Base-by-base conservation (phyloP, 225 moss, liverwort and hornwort genomes). In the Neckera pumila region DNA sequence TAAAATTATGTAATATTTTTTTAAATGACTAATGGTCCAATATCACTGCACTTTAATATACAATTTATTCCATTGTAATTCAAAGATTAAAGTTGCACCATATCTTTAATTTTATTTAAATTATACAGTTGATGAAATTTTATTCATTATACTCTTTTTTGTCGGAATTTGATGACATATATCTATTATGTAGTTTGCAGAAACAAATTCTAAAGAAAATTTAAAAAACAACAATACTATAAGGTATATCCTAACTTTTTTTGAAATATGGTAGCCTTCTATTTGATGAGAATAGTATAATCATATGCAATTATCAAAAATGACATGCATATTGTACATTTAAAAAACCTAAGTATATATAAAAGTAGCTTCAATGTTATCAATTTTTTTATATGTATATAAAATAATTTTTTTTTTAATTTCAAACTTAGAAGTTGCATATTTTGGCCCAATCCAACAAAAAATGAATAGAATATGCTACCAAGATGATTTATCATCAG, bases 141-240 rank as follows among this genome's bases (percentile, higher is more conserved):
- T 71, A 14, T 21, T 45, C 0, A 49, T 17, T 33, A 13, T 49
- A 31, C 0, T 43, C 5, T 11, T 28, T 28, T 31, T 31, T 85
- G 7, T 62, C 83, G 14, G 10, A 81, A 63, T 25, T 77, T 90
- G 49, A 86, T 90, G 64, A 89, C 31, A 58, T 63, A 11, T 56
- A 87, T 70, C 23, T 67, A 30, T 45, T 36, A 42, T 86, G 76
- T 84, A 90, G 90, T 90, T 84, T 89, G 88, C 80, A 92, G 80
- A 88, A 90, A 86, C 80, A 11, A 16, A 70, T 47, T 28, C 47
- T 34, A 90, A 56, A 15, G 38, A 86, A 26, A 75, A 40, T 26
- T 8, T 12, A 2, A 75, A 45, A 7, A 62, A 22, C 25, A 38
- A 38, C 34, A 14, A 74, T 56, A 23, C 28, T 42, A 47, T 3